Evolutionary conservation across 2,329 filamentous ascomycete species (phyloP), one percentile per base, ranked within the genome.

Genomic region (Penicillium sp.): DNA sequence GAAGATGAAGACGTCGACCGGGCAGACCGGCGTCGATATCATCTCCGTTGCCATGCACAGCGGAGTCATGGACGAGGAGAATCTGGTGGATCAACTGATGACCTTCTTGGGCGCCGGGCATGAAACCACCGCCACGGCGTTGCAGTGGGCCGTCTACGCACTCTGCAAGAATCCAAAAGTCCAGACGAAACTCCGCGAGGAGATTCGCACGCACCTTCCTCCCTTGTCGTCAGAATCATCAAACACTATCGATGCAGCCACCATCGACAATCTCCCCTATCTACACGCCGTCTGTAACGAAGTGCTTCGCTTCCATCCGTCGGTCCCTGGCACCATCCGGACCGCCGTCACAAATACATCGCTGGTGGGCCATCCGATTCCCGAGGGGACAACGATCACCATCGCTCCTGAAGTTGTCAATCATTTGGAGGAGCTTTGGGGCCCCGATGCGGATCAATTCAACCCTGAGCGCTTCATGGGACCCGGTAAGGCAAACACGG

Each of bases 51-150:
- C 89, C 12, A 73, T 95, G 41, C 79, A 84, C 63, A 88, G 83
- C 35, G 86, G 86, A 40, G 81, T 76, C 5, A 93, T 94, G 68
- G 79, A 72, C 9, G 87, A 93, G 53, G 85, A 89, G 42, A 82
- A 88, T 51, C 79, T 95, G n/a, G 80, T 89, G 33, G 86, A 93
- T 65, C 89, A 95, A 69, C 79, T 93, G 64, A 93, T 94, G 87
- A 94, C 88, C 0, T 93, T 94, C 72, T 79, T 94, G 4, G 85
- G 85, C 1, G 89, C 89, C 0, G 85, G 84, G 24, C 88, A 91
- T 66, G 86, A 91, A 69, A 91, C 88, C 1, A 90, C 86, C 0
- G 82, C 88, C 1, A 79, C 83, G 1, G 78, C 86, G 13, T 75
- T 93, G 63, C 85, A 83, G n/a, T 91, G 86, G 85, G 79, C 84